These are phyloP conservation scores for Rutstroemia sp. DNA, from an alignment of 2,329 filamentous ascomycete species.

Conservation along the genomic window DNA sequence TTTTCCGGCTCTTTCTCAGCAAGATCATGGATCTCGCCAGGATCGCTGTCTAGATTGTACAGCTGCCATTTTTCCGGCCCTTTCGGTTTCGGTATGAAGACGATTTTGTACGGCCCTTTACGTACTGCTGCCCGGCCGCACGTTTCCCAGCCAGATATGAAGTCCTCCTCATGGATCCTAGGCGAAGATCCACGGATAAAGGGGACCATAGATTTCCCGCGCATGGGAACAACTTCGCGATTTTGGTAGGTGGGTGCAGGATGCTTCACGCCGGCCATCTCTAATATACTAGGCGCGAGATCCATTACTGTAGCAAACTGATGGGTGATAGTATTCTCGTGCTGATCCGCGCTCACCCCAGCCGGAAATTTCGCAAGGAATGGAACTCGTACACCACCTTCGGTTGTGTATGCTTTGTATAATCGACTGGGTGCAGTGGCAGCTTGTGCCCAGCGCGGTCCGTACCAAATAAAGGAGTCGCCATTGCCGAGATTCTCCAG, in stretches of 20 bases:
- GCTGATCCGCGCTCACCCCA: not conserved
- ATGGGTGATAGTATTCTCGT: not conserved
- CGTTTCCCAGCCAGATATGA: conserved; percentile 49
- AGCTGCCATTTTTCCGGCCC: conserved; percentile 50
- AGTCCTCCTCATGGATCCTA: conserved; percentile 42
- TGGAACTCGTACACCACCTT: conserved; percentile 34
- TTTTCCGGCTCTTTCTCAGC: conserved; percentile 35
- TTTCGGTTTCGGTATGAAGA: conserved; percentile 49
- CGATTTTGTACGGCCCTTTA: conserved; percentile 49
- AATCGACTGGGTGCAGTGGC: conserved; percentile 42
- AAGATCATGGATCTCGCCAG: conserved; percentile 43
- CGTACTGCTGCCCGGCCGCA: conserved; percentile 44
- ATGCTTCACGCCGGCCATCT: conserved; percentile 29
- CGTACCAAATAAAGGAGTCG: conserved; percentile 54
- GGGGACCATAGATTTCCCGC: conserved; percentile 35
- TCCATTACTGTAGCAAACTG: conserved; percentile 34
- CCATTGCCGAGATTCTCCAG: conserved; percentile 51
- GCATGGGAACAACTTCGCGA: conserved; percentile 26
- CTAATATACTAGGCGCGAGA: conserved; percentile 31
- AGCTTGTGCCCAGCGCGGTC: conserved; percentile 47
- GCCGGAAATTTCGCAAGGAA: conserved; percentile 30
- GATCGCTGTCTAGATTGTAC: conserved; percentile 45
- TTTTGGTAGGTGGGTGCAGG: conserved; percentile 27
- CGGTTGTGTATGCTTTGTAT: conserved; percentile 28
- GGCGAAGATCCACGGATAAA: conserved; percentile 31